Base-by-base conservation (phyloP, 768 basidiomycete genomes). In the Pleurotus salmoneostramineus region DNA sequence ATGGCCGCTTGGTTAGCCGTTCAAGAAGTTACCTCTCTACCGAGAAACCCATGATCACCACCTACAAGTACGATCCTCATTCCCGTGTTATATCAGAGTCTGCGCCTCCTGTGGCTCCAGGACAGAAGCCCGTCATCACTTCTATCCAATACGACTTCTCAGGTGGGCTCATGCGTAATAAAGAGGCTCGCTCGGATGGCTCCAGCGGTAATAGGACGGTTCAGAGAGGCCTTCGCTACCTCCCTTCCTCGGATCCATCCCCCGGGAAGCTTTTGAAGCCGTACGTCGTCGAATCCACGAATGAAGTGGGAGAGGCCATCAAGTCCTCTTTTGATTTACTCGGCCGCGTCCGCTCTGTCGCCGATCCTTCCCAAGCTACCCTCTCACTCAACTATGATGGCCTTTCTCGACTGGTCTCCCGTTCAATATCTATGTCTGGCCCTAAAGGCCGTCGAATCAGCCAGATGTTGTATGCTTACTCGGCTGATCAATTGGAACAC, bases 371-470 rank as follows among this genome's bases (percentile, higher is more conserved):
- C 7, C 45, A 32, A 3, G 50, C 34, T 6, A 55, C 17, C 5
- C 36, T 60, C 21, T 4, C 17, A 11, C 27, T 60, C 3, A 31
- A 27, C 27, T 60, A 56, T 55, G 59, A 60, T 56, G 59, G 59
- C 2, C 15, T 50, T 15, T 11, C n/a, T 12, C 49, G 49, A 11
- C 11, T 32, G 12, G 12, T 15, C 2, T 31, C 15, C 5, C 14
- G n/a, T 6, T 6, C 6, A 17, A 46, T 46, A 6, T 14, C 49
- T 31, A 50, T 2, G 12, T 17, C 49, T 34, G 49, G 31, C 15
- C 2, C 12, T 6, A 17, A 17, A 5, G 21, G 12, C n/a, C 12
- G 3, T 31, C 10, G 10, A 10, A 50, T 50, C 15, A 27, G 31
- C 2, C 17, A 32, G 5, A 5, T 15, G 1, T 12, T 10, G 2